Percentiles rank a stretch among this genome's conserved stretches.
phyloP scores from a whole-genome alignment of 1,284 basidiomycete species.

The Tetrapyrgos nigripes region DNA sequence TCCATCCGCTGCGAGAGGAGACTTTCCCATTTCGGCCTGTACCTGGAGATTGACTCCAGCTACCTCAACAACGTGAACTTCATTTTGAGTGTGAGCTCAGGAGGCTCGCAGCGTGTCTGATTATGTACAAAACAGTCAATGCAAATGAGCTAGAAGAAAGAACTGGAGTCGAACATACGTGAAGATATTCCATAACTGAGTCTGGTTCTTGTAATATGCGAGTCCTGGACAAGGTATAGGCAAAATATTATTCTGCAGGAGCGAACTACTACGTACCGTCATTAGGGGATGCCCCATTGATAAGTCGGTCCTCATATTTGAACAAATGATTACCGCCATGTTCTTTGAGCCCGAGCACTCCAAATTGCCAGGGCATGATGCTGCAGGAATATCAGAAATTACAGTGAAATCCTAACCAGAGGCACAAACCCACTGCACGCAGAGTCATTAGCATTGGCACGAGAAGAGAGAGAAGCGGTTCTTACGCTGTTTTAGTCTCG shows the following conservation, averaged over 20 bases:
- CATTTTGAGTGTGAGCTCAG: constrained; percentile 38
- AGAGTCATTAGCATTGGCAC: background rate
- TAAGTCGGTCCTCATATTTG: constrained; percentile 59
- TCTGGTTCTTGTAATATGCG: constrained; percentile 60
- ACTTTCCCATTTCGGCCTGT: too few relatives aligned
- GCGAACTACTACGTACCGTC: constrained; percentile 45
- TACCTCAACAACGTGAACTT: constrained; percentile 8
- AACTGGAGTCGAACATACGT: constrained; percentile 42
- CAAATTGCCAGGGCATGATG: constrained; percentile 68
- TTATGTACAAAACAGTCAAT: background rate
- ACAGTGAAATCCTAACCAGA: background rate
- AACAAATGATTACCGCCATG: constrained; percentile 57
- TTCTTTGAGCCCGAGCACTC: constrained; percentile 54
- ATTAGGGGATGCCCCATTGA: constrained; percentile 61
- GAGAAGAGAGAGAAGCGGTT: background rate
- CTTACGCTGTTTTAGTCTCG: constrained; percentile 57
- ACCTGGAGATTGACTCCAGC: background rate
- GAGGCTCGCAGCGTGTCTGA: constrained; percentile 43
- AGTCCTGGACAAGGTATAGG: constrained; percentile 30
- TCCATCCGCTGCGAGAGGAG: background rate
- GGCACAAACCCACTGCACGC: background rate
- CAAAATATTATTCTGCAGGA: background rate
- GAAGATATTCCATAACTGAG: constrained; percentile 56
- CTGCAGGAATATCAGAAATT: constrained; percentile 30
- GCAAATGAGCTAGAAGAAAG: background rate